A percentile compares a stretch with the other conserved stretches of the same genome.
Evolutionary conservation across 1,139 yeast genomes (phyloP).

Genomic region (Hansenula anomala): DNA sequence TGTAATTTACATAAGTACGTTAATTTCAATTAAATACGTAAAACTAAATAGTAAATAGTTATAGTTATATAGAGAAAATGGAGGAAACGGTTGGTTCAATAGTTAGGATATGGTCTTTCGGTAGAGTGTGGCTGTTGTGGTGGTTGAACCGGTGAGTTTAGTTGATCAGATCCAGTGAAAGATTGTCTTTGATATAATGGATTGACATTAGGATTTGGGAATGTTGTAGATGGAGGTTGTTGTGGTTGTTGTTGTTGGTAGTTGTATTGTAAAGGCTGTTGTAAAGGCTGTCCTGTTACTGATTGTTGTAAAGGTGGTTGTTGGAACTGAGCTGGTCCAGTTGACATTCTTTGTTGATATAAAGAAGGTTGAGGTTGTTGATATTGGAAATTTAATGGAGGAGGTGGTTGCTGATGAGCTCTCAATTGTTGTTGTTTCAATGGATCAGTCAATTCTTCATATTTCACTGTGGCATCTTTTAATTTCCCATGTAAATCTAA

Average conservation of each 20-base stretch:
- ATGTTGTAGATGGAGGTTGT: too few relatives aligned
- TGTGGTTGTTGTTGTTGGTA: too few relatives aligned
- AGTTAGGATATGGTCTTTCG: conserved; percentile 4
- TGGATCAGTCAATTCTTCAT: conserved; percentile 60
- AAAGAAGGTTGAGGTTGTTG: conserved; percentile 10
- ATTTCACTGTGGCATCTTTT: conserved; percentile 56
- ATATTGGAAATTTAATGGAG: conserved; percentile 4
- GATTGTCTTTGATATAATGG: conserved; percentile 2
- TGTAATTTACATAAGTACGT: too few relatives aligned
- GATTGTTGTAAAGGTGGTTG: neutral
- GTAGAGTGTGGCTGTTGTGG: neutral
- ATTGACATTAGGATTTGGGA: too few relatives aligned
- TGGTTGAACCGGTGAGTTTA: neutral
- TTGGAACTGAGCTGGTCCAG: neutral
- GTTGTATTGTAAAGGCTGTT: too few relatives aligned
- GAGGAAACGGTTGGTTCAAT: too few relatives aligned
- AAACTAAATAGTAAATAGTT: too few relatives aligned
- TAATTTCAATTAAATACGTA: too few relatives aligned
- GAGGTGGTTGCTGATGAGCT: conserved; percentile 3
- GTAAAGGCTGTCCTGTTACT: too few relatives aligned
- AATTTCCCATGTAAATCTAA: conserved; percentile 61
- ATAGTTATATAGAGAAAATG: too few relatives aligned
- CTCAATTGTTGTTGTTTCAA: conserved; percentile 5
- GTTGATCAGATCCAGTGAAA: neutral
- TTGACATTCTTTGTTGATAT: conserved; percentile 10